Conservation (phyloP, 148 eudicot species). For the Diospyros kaki region DNA sequence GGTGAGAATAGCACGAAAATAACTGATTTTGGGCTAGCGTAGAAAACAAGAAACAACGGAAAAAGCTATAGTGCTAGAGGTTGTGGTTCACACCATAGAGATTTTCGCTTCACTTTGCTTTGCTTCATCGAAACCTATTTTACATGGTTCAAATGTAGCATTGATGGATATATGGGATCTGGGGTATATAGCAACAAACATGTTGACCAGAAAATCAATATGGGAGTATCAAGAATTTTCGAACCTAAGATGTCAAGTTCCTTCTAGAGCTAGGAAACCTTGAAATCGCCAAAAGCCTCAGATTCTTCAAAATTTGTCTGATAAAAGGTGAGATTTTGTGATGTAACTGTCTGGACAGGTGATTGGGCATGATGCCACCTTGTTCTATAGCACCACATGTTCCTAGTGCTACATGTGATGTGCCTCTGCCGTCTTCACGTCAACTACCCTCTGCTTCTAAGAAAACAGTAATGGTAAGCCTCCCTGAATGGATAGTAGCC, state of each 20-base stretch:
- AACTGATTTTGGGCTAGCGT: background rate
- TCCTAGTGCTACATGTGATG: too few relatives aligned
- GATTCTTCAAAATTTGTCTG: background rate
- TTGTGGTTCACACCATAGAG: too few relatives aligned
- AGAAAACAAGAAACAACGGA: background rate
- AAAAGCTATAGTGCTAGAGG: background rate
- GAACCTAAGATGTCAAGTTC: background rate
- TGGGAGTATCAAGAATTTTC: background rate
- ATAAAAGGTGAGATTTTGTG: background rate
- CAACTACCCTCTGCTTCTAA: too few relatives aligned
- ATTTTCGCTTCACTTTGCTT: too few relatives aligned
- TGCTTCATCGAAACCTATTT: too few relatives aligned
- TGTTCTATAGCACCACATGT: too few relatives aligned
- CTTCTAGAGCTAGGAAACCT: background rate
- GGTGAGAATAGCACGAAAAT: background rate
- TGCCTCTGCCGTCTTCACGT: too few relatives aligned
- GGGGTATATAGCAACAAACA: background rate
- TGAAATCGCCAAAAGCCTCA: background rate
- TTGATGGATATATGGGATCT: background rate
- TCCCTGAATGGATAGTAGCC: too few relatives aligned
- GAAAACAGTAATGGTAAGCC: too few relatives aligned
- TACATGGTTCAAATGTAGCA: background rate
- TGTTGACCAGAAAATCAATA: background rate
- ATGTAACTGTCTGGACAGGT: background rate
- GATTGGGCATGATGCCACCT: background rate